phyloP scores from a whole-genome alignment of 2,329 filamentous ascomycete genomes.

The Stylonectria norvegica region DNA sequence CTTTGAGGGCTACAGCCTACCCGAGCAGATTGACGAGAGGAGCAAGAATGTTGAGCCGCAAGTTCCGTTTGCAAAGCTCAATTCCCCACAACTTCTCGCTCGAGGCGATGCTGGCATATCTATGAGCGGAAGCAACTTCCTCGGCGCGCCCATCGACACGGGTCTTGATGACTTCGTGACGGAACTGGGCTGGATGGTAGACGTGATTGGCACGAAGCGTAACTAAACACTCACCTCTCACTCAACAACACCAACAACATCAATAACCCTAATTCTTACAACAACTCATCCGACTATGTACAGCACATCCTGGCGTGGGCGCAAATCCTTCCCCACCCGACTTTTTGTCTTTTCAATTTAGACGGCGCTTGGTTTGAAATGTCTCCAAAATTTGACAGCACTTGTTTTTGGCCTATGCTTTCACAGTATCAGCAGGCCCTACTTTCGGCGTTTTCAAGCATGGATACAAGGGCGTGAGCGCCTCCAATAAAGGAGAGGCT shows the following conservation, averaged over 20 bases:
- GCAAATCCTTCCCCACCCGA: conserved; percentile 6
- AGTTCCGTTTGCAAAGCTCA: conserved; percentile 19
- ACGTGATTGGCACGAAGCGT: conserved; percentile 39
- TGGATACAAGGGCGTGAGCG: background rate
- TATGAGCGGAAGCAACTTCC: conserved; percentile 23
- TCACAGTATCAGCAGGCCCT: conserved; percentile 11
- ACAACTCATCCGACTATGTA: conserved; percentile 8
- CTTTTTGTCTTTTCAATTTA: conserved; percentile 11
- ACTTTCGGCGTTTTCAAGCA: conserved; percentile 19
- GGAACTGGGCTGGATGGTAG: conserved; percentile 53
- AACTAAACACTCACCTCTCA: conserved; percentile 11
- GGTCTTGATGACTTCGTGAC: conserved; percentile 40
- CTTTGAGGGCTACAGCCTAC: conserved; percentile 47
- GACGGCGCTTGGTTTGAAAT: conserved; percentile 20
- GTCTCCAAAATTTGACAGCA: conserved; percentile 5
- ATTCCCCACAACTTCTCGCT: conserved; percentile 26
- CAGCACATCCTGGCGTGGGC: conserved; percentile 10
- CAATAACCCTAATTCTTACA: background rate
- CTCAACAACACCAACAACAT: conserved; percentile 3
- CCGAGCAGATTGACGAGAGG: conserved; percentile 27
- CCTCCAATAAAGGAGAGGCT: background rate
- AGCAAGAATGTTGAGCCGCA: conserved; percentile 18
- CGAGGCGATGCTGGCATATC: conserved; percentile 16
- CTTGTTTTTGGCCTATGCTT: conserved; percentile 4
- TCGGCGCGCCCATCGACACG: conserved; percentile 35